Conservation (phyloP, 164 flowering plant genomes). For the Liquidambar formosana region DNA sequence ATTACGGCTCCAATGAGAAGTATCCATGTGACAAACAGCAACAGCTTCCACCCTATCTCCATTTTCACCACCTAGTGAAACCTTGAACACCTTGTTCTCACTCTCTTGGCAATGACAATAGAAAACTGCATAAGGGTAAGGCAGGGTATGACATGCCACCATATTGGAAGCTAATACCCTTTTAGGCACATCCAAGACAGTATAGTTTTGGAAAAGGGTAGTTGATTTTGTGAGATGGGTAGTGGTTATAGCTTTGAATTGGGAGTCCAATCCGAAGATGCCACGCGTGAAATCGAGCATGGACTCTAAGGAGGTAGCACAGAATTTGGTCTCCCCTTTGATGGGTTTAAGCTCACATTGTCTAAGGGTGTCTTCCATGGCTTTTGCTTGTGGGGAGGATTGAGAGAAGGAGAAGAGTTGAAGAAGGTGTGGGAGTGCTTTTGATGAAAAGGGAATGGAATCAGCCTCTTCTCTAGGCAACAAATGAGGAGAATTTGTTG, state of each 20-base stretch:
- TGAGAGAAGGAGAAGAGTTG: conserved; percentile 26
- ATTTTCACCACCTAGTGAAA: conserved; percentile 35
- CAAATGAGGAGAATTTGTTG: conserved; percentile 24
- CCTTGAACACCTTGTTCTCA: conserved; percentile 32
- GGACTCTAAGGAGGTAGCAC: conserved; percentile 52
- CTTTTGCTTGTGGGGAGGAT: conserved; percentile 45
- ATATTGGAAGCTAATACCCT: conserved; percentile 23
- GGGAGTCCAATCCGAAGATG: conserved; percentile 26
- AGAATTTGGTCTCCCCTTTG: conserved; percentile 40
- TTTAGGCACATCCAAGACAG: conserved; percentile 24
- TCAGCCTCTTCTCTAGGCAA: conserved; percentile 28
- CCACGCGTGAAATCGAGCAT: conserved; percentile 36
- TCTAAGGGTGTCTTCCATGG: conserved; percentile 36
- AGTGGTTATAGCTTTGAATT: conserved; percentile 25
- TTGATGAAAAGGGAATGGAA: conserved; percentile 44
- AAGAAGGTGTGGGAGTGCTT: too few relatives aligned
- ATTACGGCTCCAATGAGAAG: conserved; percentile 43
- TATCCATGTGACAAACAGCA: conserved; percentile 60
- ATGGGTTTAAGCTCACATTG: conserved; percentile 35
- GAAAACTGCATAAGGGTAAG: conserved; percentile 57
- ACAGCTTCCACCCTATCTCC: conserved; percentile 43
- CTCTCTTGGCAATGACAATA: conserved; percentile 50
- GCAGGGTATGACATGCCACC: conserved; percentile 52
- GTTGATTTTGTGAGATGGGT: background rate
- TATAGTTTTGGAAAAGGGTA: conserved; percentile 35